A percentile compares a stretch with the other conserved stretches of the same genome.
These are phyloP conservation scores for Senecio squalidus DNA, from an alignment of 140 eudicot genomes.

Conservation along the genomic window DNA sequence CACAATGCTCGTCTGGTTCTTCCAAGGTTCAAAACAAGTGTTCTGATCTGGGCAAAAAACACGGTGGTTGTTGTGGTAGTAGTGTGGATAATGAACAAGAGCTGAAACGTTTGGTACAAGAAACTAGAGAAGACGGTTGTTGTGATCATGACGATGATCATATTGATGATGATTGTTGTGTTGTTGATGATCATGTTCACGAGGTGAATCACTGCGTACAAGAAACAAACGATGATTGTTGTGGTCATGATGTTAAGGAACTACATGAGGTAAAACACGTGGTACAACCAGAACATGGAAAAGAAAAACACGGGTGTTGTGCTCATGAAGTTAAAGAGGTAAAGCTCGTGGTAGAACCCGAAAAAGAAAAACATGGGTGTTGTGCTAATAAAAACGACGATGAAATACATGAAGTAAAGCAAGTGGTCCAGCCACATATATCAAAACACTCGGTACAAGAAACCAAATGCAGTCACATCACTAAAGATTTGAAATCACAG, in stretches of 20 bases:
- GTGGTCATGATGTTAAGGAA: constrained; percentile 3
- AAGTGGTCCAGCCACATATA: background rate
- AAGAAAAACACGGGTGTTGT: constrained; percentile 16
- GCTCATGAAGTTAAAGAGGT: constrained; percentile 13
- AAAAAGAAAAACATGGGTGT: too few relatives aligned
- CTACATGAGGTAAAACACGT: constrained; percentile 5
- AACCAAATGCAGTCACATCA: constrained; percentile 9
- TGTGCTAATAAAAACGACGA: constrained; percentile 1
- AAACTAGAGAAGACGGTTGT: constrained; percentile 1
- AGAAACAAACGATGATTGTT: constrained; percentile 21
- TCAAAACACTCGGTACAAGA: background rate
- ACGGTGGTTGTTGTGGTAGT: constrained; percentile 14
- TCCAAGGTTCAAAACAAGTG: constrained; percentile 14
- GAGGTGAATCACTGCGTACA: constrained; percentile 4
- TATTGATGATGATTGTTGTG: constrained; percentile 26
- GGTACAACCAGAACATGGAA: constrained; percentile 7
- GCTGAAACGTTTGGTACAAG: constrained; percentile 16
- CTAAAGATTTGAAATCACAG: constrained; percentile 21
- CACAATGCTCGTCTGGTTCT: constrained; percentile 14
- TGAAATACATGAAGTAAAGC: constrained; percentile 10
- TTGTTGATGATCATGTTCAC: constrained; percentile 13
- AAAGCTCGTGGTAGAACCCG: constrained; percentile 8
- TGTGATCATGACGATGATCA: constrained; percentile 16
- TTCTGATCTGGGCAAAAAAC: constrained; percentile 1
- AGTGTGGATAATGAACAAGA: constrained; percentile 12